These are phyloP conservation scores for Calonectria pauciramosa DNA, from an alignment of 2,329 filamentous ascomycete species.

Conservation along the genomic window DNA sequence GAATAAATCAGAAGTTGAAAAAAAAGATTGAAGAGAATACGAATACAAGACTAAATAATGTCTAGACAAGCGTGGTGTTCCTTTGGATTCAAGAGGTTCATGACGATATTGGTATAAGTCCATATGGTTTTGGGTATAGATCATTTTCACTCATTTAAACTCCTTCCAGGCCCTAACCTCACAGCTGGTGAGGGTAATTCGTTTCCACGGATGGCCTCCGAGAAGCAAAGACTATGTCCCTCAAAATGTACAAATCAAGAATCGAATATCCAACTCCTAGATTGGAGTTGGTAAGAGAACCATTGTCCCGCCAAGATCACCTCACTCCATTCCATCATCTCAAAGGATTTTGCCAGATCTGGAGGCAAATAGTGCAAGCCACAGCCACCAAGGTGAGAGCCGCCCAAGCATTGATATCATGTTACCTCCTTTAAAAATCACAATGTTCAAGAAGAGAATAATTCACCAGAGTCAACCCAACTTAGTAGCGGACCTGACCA, in stretches of 20 bases:
- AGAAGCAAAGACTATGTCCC: conserved; percentile 42
- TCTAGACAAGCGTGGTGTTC: background rate
- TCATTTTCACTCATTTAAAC: conserved; percentile 20
- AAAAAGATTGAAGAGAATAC: too few species aligned
- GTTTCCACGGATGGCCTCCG: conserved; percentile 28
- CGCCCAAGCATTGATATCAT: background rate
- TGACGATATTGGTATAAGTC: background rate
- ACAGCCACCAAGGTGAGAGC: background rate
- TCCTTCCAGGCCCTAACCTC: conserved; percentile 34
- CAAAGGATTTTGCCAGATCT: conserved; percentile 22
- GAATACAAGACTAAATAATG: background rate
- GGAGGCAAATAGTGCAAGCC: conserved; percentile 5
- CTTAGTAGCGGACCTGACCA: conserved; percentile 52
- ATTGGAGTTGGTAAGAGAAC: background rate
- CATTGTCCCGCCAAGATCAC: conserved; percentile 4
- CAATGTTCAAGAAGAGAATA: conserved; percentile 32
- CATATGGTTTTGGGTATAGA: background rate
- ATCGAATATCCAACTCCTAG: conserved; percentile 42
- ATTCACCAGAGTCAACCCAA: background rate
- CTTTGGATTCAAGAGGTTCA: background rate
- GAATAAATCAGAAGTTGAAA: background rate
- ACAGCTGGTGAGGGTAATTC: conserved; percentile 30
- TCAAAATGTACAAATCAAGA: conserved; percentile 48
- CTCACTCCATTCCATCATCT: conserved; percentile 14
- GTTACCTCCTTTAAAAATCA: background rate